Percentiles rank a stretch among this genome's conserved stretches.
Evolutionary conservation across 768 basidiomycete species (phyloP).

Genomic region (Leccinum longicurvipes): DNA sequence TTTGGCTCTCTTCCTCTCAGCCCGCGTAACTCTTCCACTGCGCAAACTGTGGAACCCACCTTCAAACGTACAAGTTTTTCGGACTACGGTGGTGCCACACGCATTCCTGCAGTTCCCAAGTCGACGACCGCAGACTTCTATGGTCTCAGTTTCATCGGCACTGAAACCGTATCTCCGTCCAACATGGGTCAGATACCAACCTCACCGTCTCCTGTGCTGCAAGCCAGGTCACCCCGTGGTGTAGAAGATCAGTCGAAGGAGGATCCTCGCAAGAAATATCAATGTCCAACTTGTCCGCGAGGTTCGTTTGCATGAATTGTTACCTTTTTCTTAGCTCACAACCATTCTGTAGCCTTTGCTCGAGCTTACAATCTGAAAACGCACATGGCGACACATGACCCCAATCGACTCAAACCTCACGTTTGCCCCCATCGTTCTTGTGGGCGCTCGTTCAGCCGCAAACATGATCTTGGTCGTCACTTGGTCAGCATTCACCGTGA

Average conservation of each 20-base stretch:
- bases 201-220: conserved; percentile 40
- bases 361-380: conserved; percentile 95
- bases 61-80: conserved; percentile 56
- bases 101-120: conserved; percentile 46
- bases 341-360: conserved; percentile 64
- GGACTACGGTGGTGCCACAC: conserved; percentile 59
- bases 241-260: conserved; percentile 45
- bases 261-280: conserved; percentile 77
- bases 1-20: conserved; percentile 58
- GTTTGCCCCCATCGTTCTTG: conserved; percentile 84
- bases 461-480: conserved; percentile 92
- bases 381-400: conserved; percentile 93
- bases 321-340: conserved; percentile 1
- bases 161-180: conserved; percentile 52
- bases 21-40: conserved; percentile 48
- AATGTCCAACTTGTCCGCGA: conserved; percentile 70
- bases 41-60: conserved; percentile 24
- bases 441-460: conserved; percentile 87
- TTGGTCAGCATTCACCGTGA: conserved; percentile 82
- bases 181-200: conserved; percentile 50
- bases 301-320: conserved; percentile 38
- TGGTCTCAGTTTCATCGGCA: conserved; percentile 29
- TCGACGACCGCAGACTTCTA: conserved; percentile 50
- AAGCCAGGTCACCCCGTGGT: conserved; percentile 35
- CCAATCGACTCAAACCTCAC: conserved; percentile 85